Evolutionary conservation across 2,329 filamentous ascomycete species (phyloP).

Genomic region (Microascus cirrosus): DNA sequence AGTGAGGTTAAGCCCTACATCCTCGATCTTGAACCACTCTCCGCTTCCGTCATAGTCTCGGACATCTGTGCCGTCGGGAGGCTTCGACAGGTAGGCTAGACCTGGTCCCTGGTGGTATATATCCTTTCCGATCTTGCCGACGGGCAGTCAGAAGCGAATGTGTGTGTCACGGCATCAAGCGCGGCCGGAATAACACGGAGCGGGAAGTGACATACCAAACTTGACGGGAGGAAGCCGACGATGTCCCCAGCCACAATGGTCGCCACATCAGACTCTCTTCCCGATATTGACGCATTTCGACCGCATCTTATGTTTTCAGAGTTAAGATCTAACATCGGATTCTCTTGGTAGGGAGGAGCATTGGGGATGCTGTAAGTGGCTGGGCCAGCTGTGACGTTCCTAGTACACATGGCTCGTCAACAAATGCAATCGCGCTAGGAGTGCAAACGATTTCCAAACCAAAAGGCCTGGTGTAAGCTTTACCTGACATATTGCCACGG

Average conservation of each 20-base stretch:
- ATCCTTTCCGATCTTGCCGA: neutral
- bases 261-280: neutral
- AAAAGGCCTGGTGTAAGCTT: neutral
- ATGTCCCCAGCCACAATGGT: neutral
- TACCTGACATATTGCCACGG: constrained; percentile 3
- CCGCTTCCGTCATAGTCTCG: constrained; percentile 9
- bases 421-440: no score
- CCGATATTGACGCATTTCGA: neutral
- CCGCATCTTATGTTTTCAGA: constrained; percentile 2
- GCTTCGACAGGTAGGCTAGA: constrained; percentile 9
- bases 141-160: neutral
- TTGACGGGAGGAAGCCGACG: neutral
- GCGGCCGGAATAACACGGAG: neutral
- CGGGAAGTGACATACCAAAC: neutral
- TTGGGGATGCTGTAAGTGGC: neutral
- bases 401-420: neutral
- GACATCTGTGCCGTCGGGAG: constrained; percentile 8
- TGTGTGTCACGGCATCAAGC: neutral
- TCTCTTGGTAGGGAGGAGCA: neutral
- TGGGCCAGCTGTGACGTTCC: neutral
- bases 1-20: constrained; percentile 6
- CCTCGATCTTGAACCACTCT: constrained; percentile 11
- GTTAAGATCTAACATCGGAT: neutral
- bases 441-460: no score
- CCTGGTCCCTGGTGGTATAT: constrained; percentile 9